Evolutionary conservation across 306 rosid species (phyloP).

Genomic region (Cicer yamashitae): DNA sequence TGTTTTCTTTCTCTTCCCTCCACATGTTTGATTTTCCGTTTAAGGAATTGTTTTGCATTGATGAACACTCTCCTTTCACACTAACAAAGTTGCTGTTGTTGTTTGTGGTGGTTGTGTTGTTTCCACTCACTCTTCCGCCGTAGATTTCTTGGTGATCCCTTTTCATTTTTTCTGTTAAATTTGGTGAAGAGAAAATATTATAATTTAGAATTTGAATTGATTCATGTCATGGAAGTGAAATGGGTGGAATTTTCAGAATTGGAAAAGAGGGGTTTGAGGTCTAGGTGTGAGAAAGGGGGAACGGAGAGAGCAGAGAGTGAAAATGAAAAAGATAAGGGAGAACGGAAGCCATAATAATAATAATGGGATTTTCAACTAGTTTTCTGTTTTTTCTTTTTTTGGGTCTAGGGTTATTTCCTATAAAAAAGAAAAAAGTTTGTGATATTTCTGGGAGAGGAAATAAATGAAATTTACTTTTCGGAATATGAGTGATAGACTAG

Average conservation of each 20-base stretch:
- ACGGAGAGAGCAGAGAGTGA: slow-evolving; percentile 40
- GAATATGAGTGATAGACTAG: slow-evolving; percentile 8
- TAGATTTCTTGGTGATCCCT: slow-evolving; percentile 51
- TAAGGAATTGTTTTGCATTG: slow-evolving; percentile 27
- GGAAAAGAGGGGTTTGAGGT: too few species aligned
- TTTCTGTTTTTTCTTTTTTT: not conserved
- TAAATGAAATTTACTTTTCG: not conserved
- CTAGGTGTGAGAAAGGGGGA: slow-evolving; percentile 48
- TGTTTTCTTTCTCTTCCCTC: slow-evolving; percentile 48
- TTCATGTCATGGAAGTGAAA: slow-evolving; percentile 28
- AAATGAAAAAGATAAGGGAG: slow-evolving; percentile 68
- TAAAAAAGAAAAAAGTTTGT: not conserved
- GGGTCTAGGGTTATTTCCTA: slow-evolving; percentile 10
- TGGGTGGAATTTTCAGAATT: not conserved
- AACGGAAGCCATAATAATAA: slow-evolving; percentile 61
- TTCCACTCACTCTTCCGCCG: slow-evolving; percentile 14
- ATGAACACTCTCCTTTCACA: slow-evolving; percentile 48
- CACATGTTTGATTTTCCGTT: slow-evolving; percentile 55
- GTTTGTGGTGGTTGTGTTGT: not conserved
- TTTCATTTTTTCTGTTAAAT: slow-evolving; percentile 56
- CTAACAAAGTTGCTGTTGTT: not conserved
- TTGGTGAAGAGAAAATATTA: not conserved
- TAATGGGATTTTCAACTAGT: slow-evolving; percentile 45
- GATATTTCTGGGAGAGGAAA: not conserved
- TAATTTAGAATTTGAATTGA: not conserved